phyloP scores from a whole-genome alignment of 1,284 basidiomycete species.

The Heterobasidion occidentale region DNA sequence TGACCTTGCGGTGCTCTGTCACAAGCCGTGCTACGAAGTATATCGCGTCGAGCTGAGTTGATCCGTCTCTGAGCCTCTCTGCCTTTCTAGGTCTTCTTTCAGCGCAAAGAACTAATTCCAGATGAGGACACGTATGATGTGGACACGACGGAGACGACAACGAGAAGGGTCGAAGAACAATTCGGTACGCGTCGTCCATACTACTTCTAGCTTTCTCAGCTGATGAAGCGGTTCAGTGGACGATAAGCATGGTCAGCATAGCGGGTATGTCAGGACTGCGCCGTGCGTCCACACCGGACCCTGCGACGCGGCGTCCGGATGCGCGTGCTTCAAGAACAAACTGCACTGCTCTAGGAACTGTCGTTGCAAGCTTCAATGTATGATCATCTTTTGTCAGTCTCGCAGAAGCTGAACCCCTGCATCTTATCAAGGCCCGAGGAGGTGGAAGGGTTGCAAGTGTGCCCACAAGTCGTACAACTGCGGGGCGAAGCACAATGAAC shows the following conservation, averaged over 20 bases:
- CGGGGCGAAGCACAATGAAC: not conserved
- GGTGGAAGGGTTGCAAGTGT: constrained; percentile 34
- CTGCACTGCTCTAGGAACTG: constrained; percentile 16
- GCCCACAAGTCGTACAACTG: not conserved
- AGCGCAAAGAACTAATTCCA: not conserved
- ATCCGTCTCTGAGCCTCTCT: not conserved
- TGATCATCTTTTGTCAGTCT: constrained; percentile 4
- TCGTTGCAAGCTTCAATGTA: constrained; percentile 22
- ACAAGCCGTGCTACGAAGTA: not conserved
- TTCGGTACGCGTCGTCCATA: not conserved
- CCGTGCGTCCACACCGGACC: constrained; percentile 34
- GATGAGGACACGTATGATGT: not conserved
- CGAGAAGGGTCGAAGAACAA: not conserved
- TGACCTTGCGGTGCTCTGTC: not conserved
- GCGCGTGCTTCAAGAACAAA: constrained; percentile 23
- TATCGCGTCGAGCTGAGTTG: not conserved
- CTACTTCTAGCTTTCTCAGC: not conserved
- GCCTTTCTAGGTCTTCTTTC: not conserved
- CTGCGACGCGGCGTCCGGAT: constrained; percentile 22
- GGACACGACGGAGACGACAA: not conserved
- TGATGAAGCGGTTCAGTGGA: not conserved
- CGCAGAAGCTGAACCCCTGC: not conserved
- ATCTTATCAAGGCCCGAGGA: constrained; percentile 23
- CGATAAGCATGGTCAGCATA: not conserved
- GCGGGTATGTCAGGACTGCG: constrained; percentile 15